Evolutionary conservation across 2,329 filamentous ascomycete species (phyloP).

Genomic region (Orbilia brochopaga): DNA sequence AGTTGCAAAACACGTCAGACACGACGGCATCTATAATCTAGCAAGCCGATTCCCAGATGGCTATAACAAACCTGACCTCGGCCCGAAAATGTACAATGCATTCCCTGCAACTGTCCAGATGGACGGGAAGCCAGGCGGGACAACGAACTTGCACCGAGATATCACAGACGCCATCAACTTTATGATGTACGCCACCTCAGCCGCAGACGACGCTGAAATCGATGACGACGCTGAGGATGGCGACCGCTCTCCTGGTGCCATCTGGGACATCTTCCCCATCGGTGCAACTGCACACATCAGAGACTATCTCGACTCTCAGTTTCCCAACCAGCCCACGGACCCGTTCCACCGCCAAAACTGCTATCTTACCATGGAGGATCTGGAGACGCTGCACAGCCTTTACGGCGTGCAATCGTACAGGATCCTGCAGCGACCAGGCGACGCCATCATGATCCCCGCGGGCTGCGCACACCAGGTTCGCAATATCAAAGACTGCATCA

Average conservation of each 20-base stretch:
- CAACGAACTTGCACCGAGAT: conserved; percentile 56
- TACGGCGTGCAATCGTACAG: conserved; percentile 52
- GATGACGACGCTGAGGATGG: conserved; percentile 5
- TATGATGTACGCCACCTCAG: conserved; percentile 53
- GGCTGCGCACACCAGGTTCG: conserved; percentile 56
- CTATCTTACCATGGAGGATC: conserved; percentile 54
- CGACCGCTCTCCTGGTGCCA: conserved; percentile 50
- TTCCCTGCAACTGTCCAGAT: conserved; percentile 51
- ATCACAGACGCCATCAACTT: conserved; percentile 56
- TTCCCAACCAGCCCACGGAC: conserved; percentile 46
- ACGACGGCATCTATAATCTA: conserved; percentile 53
- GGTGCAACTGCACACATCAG: conserved; percentile 50
- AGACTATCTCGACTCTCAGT: conserved; percentile 52
- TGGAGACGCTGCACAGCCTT: conserved; percentile 38
- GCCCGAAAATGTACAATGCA: conserved; percentile 56
- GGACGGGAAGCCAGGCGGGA: conserved; percentile 51
- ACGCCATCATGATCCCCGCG: conserved; percentile 55
- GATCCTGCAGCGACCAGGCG: conserved; percentile 54
- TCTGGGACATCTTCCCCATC: conserved; percentile 56
- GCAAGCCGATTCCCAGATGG: conserved; percentile 51
- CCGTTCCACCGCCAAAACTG: conserved; percentile 55
- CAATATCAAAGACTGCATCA: conserved; percentile 55
- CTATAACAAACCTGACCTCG: conserved; percentile 54
- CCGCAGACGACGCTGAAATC: conserved; percentile 27
- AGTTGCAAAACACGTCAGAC: conserved; percentile 50